Evolutionary conservation across 2,329 filamentous ascomycete genomes (phyloP), one percentile per base, ranked within the genome.

Genomic region (Thielaviopsis euricoi): DNA sequence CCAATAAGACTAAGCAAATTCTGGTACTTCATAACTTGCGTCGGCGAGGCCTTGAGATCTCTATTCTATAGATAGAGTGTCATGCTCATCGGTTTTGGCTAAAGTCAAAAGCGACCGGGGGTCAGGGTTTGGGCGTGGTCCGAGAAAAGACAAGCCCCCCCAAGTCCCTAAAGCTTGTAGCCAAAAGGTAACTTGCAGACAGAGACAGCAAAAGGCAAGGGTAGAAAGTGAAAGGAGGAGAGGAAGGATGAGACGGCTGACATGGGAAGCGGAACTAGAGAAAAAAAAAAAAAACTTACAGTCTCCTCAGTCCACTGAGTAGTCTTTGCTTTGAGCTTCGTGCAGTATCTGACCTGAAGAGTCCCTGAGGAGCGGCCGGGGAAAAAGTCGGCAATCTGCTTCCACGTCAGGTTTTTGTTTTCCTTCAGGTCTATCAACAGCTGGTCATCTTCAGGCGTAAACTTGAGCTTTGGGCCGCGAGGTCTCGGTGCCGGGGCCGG

Each of bases 321-420:
- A 46, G 87, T 90, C 74, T 95, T 95, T 15, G 89, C 89, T 72
- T 95, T 95, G 56, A 95, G 75, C 71, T 95, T 95, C 50, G 89
- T 95, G 68, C 90, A 96, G 69, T 96, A 96, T 40, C 90, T 84
- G 57, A 96, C 90, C 70, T 96, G 90, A 61, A 96, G 73, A 29
- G 90, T 95, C 19, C 90, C 90, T 52, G 87, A 94, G 60, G 87
- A 93, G 59, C 90, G 78, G 1, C 89, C 90, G 0, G 90, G 90
- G 65, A 96, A 96, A 71, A 95, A 95, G 67, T 95, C 90, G 58
- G 89, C 88, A 66, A 96, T 96, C 74, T 96, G 90, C 72, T 95
- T 95, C 90, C 90, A 96, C 4, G 90, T 95, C 67, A 96, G 75
- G 67, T 88, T 90, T 70, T 93, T 94, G 66, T 93, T 90, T 71